phyloP scores from a whole-genome alignment of 257 asterid species.

The Plantago major region DNA sequence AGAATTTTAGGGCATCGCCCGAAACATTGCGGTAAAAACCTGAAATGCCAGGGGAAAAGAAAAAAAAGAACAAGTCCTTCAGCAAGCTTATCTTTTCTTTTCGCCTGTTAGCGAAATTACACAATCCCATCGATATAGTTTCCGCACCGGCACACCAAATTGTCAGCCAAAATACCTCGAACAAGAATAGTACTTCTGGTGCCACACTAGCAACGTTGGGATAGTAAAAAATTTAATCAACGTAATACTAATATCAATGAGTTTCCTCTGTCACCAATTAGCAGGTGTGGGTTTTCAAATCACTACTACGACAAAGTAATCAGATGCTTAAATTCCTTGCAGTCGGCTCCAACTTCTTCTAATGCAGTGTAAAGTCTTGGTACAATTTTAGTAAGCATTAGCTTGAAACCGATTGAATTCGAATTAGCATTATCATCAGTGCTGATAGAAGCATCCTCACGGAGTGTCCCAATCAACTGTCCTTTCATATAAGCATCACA shows the following conservation, averaged over 20 bases:
- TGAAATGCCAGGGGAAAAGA: neutral
- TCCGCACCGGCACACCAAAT: neutral
- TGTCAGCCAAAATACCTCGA: no score
- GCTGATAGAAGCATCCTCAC: conserved; percentile 51
- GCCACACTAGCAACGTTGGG: neutral
- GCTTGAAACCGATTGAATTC: conserved; percentile 91
- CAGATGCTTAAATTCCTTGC: conserved; percentile 40
- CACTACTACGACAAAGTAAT: conserved; percentile 31
- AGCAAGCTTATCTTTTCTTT: neutral
- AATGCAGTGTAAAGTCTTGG: conserved; percentile 66
- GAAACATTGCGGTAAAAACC: neutral
- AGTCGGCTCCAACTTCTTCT: conserved; percentile 66
- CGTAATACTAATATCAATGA: neutral
- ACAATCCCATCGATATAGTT: neutral
- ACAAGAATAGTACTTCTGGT: neutral
- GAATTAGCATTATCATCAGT: conserved; percentile 34
- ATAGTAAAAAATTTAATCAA: neutral
- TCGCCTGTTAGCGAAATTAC: neutral
- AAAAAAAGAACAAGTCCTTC: neutral
- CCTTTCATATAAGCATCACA: conserved; percentile 97
- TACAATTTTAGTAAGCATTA: conserved; percentile 79
- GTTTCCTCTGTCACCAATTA: neutral
- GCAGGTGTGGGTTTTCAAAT: neutral
- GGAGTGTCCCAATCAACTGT: conserved; percentile 75
- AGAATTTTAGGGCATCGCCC: neutral